A percentile compares a stretch with the other conserved stretches of the same genome.
Conservation (phyloP, 2,329 filamentous ascomycete genomes). For the Colletotrichum costaricense region DNA sequence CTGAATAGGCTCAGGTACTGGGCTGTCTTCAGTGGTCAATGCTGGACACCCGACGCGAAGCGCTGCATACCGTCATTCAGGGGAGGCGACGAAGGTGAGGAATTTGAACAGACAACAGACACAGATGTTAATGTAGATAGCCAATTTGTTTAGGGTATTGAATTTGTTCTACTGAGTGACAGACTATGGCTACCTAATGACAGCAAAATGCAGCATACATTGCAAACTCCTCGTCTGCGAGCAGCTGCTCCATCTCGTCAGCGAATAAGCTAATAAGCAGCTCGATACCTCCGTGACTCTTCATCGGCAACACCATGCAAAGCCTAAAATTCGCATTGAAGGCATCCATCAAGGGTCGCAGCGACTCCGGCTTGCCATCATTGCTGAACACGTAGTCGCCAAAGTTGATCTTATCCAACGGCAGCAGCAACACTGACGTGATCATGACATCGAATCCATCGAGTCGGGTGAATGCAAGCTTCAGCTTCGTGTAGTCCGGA, state of each 20-base stretch:
- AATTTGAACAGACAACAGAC: too few species aligned
- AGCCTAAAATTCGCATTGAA: constrained; percentile 41
- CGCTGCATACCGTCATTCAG: not conserved
- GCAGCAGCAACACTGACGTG: constrained; percentile 45
- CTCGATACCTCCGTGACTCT: constrained; percentile 43
- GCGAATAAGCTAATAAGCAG: constrained; percentile 42
- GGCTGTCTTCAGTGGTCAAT: not conserved
- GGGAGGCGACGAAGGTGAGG: too few species aligned
- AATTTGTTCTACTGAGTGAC: not conserved
- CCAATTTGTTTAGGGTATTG: not conserved
- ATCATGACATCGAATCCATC: constrained; percentile 44
- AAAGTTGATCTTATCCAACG: constrained; percentile 42
- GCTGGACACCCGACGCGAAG: not conserved
- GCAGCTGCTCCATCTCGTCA: constrained; percentile 43
- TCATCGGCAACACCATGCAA: constrained; percentile 44
- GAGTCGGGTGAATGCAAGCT: constrained; percentile 41
- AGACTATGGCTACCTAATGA: not conserved
- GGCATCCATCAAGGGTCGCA: constrained; percentile 44
- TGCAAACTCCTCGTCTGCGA: constrained; percentile 42
- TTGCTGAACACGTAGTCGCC: constrained; percentile 43
- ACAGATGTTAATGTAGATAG: too few species aligned
- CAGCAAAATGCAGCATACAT: constrained; percentile 37
- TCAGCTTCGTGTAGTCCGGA: constrained; percentile 40
- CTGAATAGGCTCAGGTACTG: not conserved
- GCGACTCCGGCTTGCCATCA: constrained; percentile 40